These are phyloP conservation scores for Neonectria magnoliae DNA, from an alignment of 2,329 filamentous ascomycete species.

Conservation along the genomic window DNA sequence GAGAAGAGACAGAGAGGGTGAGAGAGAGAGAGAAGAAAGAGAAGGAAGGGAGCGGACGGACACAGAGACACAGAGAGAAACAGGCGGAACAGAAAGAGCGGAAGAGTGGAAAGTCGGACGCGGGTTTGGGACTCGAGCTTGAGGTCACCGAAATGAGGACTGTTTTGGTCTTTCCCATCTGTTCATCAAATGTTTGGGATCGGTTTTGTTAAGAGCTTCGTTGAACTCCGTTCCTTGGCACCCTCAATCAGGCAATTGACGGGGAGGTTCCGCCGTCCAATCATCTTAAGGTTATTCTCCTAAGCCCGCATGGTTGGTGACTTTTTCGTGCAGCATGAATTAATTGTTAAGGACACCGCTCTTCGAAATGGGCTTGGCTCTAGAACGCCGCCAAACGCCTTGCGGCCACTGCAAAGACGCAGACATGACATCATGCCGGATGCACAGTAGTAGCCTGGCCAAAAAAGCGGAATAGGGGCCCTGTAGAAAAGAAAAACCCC, in stretches of 20 bases:
- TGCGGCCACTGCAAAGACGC: slow-evolving; percentile 6
- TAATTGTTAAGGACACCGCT: slow-evolving; percentile 42
- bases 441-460: slow-evolving; percentile 6
- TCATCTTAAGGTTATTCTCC: slow-evolving; percentile 19
- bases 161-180: background rate
- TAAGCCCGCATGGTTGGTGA: slow-evolving; percentile 4
- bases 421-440: slow-evolving; percentile 26
- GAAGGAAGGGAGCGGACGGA: no score
- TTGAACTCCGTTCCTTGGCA: no score
- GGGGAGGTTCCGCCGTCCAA: background rate
- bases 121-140: background rate
- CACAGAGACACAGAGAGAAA: background rate
- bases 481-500: background rate
- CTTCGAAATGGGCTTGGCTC: slow-evolving; percentile 19
- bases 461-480: slow-evolving; percentile 3
- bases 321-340: background rate
- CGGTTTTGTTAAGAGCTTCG: background rate
- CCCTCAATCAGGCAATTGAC: background rate
- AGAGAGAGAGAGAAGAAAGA: no score
- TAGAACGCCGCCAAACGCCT: slow-evolving; percentile 16
- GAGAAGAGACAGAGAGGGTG: background rate
- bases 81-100: background rate
- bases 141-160: background rate
- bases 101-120: background rate
- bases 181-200: background rate